Percentiles rank a stretch among this genome's conserved stretches.
phyloP scores from a whole-genome alignment of 148 eudicot genomes.

The Silene uniflora region DNA sequence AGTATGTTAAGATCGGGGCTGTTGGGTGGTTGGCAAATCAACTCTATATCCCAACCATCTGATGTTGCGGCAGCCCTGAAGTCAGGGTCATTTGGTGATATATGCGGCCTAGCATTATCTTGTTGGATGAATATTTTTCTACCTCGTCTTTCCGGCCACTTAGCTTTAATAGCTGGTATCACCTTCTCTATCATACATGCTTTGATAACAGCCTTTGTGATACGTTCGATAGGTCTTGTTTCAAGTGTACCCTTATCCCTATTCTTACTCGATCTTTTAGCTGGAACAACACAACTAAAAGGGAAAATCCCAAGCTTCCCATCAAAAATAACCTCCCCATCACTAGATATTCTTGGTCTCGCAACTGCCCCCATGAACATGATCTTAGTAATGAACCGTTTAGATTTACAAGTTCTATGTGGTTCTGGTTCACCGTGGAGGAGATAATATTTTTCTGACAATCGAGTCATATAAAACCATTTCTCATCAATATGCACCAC shows the following conservation, averaged over 20 bases:
- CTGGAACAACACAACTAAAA: not conserved
- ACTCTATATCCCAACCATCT: not conserved
- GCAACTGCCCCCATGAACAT: not conserved
- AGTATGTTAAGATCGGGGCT: not conserved
- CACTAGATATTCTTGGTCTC: not conserved
- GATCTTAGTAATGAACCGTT: not conserved
- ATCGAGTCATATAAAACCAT: not conserved
- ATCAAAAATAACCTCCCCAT: not conserved
- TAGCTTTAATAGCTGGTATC: not conserved
- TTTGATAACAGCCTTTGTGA: not conserved
- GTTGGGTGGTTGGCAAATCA: not conserved
- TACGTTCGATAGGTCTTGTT: not conserved
- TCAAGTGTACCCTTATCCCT: not conserved
- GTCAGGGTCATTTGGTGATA: not conserved
- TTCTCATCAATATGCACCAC: not conserved
- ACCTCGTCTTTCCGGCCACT: not conserved
- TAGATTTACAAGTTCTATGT: not conserved
- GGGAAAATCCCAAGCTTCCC: not conserved
- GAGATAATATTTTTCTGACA: not conserved
- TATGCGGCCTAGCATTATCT: not conserved
- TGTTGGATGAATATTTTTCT: not conserved
- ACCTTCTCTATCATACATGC: not conserved
- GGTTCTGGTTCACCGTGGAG: not conserved
- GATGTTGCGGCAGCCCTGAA: not conserved
- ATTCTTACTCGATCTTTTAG: not conserved